phyloP scores from a whole-genome alignment of 352 stramenopile species.

The Globisporangium splendens region DNA sequence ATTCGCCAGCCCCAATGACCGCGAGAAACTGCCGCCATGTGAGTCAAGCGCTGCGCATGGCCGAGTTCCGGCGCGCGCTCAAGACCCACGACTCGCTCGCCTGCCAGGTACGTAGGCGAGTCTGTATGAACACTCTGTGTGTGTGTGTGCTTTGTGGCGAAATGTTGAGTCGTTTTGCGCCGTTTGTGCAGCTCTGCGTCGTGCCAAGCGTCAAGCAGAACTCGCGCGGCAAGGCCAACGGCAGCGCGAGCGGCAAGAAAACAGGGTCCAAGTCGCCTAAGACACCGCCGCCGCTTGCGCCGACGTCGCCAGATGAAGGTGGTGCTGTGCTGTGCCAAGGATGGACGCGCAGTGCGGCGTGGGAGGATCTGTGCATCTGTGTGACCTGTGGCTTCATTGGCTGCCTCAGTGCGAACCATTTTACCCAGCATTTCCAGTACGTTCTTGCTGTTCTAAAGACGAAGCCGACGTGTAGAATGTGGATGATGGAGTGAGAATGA shows the following conservation, averaged over 20 bases:
- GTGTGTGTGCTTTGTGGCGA: not conserved
- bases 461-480: no score
- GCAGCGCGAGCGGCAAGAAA: conserved; percentile 11
- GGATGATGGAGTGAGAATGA: not conserved
- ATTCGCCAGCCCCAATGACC: conserved; percentile 3
- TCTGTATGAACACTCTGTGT: not conserved
- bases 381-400: conserved; percentile 60
- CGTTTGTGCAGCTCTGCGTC: conserved; percentile 19
- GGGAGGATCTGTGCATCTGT: conserved; percentile 46
- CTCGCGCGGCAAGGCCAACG: conserved; percentile 12
- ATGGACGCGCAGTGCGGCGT: conserved; percentile 29
- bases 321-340: conserved; percentile 16
- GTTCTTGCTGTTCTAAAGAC: not conserved
- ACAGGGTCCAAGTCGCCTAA: conserved; percentile 5
- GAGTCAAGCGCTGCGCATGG: conserved; percentile 40
- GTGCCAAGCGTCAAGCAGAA: conserved; percentile 16
- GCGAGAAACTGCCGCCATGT: conserved; percentile 59
- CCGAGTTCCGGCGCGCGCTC: conserved; percentile 50
- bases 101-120: conserved; percentile 31
- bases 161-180: not conserved
- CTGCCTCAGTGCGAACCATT: conserved; percentile 51
- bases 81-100: conserved; percentile 37
- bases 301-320: not conserved
- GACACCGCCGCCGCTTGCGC: not conserved
- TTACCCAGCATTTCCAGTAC: conserved; percentile 47